These are phyloP conservation scores for Actinidia polygama DNA, from an alignment of 179 eudicot genomes.

Conservation along the genomic window DNA sequence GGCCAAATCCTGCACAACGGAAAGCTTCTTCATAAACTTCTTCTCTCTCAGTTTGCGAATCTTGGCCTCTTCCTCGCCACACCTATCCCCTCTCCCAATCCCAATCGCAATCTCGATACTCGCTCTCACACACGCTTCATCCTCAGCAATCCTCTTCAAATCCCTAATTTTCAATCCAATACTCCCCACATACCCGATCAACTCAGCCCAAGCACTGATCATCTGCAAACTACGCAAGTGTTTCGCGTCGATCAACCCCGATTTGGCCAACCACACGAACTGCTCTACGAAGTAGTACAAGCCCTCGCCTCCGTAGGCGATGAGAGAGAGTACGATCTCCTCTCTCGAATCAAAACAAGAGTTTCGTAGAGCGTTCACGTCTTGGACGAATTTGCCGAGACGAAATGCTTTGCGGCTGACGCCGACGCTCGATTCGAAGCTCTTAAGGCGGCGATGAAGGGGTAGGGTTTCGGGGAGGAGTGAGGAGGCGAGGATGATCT, in stretches of 20 bases:
- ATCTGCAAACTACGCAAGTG: conserved; percentile 44
- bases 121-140: conserved; percentile 48
- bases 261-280: conserved; percentile 77
- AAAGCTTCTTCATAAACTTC: conserved; percentile 69
- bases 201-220: conserved; percentile 90
- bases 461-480: conserved; percentile 45
- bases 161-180: conserved; percentile 69
- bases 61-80: conserved; percentile 43
- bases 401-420: conserved; percentile 94
- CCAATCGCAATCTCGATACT: conserved; percentile 41
- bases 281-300: conserved; percentile 87
- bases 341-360: neutral
- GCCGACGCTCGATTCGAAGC: conserved; percentile 85
- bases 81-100: conserved; percentile 40
- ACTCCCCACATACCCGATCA: conserved; percentile 86
- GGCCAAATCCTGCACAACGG: conserved; percentile 83
- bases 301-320: conserved; percentile 94
- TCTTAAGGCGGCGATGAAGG: conserved; percentile 48
- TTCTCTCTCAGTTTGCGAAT: conserved; percentile 57
- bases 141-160: conserved; percentile 50
- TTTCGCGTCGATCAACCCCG: conserved; percentile 62
- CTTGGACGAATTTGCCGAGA: conserved; percentile 87
- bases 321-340: conserved; percentile 34
- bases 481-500: conserved; percentile 72
- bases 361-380: conserved; percentile 69